A percentile compares a stretch with the other conserved stretches of the same genome.
Evolutionary conservation across 176 grass and related monocot species (phyloP).

Genomic region (Cocos nucifera): DNA sequence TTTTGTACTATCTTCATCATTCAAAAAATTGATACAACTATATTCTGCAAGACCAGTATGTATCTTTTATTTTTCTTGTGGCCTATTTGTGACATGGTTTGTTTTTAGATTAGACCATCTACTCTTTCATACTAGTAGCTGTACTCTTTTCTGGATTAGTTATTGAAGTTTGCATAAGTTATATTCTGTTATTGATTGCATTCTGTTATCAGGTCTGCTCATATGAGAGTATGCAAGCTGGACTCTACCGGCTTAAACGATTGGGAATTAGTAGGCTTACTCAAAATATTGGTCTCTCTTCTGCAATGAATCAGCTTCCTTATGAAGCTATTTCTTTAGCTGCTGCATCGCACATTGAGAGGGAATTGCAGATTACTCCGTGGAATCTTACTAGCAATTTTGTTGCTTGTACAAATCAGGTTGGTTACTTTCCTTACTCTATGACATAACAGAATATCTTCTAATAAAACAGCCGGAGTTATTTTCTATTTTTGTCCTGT

Average conservation of each 20-base stretch:
- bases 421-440: background rate
- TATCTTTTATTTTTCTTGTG: too few species aligned
- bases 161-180: background rate
- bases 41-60: too few species aligned
- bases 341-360: conserved; percentile 82
- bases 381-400: conserved; percentile 98
- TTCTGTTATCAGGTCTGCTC: conserved; percentile 55
- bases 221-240: conserved; percentile 97
- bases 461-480: too few species aligned
- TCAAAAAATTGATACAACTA: too few species aligned
- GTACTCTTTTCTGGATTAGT: too few species aligned
- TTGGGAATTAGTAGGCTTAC: conserved; percentile 79
- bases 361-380: conserved; percentile 84
- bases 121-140: too few species aligned
- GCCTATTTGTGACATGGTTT: too few species aligned
- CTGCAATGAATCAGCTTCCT: conserved; percentile 84
- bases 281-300: conserved; percentile 58
- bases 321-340: conserved; percentile 94
- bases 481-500: too few species aligned
- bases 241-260: conserved; percentile 58
- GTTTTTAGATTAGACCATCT: too few species aligned
- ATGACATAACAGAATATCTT: too few species aligned
- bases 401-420: conserved; percentile 88
- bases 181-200: background rate
- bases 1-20: too few species aligned